These are phyloP conservation scores for Exophiala aquamarina DNA, from an alignment of 2,329 filamentous ascomycete species.

Conservation along the genomic window DNA sequence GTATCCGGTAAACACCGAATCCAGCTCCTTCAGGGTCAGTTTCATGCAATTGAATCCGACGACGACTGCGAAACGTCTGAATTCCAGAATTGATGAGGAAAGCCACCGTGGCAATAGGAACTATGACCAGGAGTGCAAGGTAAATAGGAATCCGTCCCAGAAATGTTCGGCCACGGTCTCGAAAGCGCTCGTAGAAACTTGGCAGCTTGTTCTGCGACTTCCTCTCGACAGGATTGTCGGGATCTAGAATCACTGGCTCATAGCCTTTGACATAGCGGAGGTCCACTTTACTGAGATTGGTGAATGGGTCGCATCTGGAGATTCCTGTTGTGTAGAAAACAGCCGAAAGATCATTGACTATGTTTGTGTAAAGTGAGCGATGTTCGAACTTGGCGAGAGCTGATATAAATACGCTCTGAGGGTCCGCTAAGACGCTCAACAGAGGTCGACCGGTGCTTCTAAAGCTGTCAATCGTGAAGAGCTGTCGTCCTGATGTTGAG, in stretches of 20 bases:
- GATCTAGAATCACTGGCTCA: conserved; percentile 73
- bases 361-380: conserved; percentile 79
- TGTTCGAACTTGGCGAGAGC: conserved; percentile 74
- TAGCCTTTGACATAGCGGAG: conserved; percentile 75
- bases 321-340: conserved; percentile 82
- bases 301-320: conserved; percentile 74
- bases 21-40: conserved; percentile 64
- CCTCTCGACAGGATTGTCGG: conserved; percentile 58
- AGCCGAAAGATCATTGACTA: conserved; percentile 80
- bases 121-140: conserved; percentile 64
- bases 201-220: conserved; percentile 38
- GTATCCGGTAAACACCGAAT: conserved; percentile 70
- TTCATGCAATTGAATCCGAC: conserved; percentile 75
- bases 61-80: conserved; percentile 72
- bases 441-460: conserved; percentile 78
- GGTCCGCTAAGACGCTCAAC: conserved; percentile 77
- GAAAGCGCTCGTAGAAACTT: conserved; percentile 37
- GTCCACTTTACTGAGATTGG: conserved; percentile 64
- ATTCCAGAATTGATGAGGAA: conserved; percentile 75
- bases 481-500: conserved; percentile 78
- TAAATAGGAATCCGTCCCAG: conserved; percentile 62
- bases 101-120: conserved; percentile 69
- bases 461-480: conserved; percentile 86
- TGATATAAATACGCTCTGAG: conserved; percentile 79
- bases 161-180: conserved; percentile 36